Base-by-base conservation (phyloP, 148 eudicot species). In the Amaranthus cruentus region DNA sequence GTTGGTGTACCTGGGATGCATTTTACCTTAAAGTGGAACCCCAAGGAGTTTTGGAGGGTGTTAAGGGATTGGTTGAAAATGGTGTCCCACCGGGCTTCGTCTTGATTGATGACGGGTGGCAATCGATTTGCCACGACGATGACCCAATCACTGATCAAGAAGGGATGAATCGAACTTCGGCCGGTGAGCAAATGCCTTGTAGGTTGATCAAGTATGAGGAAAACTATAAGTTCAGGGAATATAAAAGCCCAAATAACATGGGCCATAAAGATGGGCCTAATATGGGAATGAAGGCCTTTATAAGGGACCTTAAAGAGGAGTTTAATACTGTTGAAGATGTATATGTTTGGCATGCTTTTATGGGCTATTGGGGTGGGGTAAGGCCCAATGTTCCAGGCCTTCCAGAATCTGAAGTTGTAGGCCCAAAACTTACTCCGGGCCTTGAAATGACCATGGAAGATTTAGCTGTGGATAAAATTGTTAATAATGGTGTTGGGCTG, bases 1-100 rank as follows among this genome's bases (percentile, higher is more conserved):
- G 98, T 42, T 93, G 98, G 98, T 93, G 98, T 81, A 93, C 98
- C 3, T 93, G 98, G 98, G 98, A 93, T 56, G 98, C 98, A 6
- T 93, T 93, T 64, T 93, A 93, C 77, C 85, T 93, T 2, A 80
- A 73, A 58, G 98, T 93, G 68, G 89, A 91, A 15, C 98, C 98
- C 13, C 78, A 79, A 2, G 98, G 98, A 0, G 91, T 93, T 0
- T 73, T 78, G 86, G 92, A 91, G 42, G 98, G 98, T 0, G 92
- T 93, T 4, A 82, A 84, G 43, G 91, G 91, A 10, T 81, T 93
- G 0, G 92, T 79, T 3, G 86, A 87, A 3, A 91, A 95, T 7
- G 97, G 97, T 21, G 78, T 85, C 74, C 98, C 98, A 47, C 98
- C 98, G 5, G 97, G 94, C 9, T 83, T 91, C 6, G 97, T 93